Evolutionary conservation across 768 basidiomycete species (phyloP).

Genomic region (Termitomyces sp.): DNA sequence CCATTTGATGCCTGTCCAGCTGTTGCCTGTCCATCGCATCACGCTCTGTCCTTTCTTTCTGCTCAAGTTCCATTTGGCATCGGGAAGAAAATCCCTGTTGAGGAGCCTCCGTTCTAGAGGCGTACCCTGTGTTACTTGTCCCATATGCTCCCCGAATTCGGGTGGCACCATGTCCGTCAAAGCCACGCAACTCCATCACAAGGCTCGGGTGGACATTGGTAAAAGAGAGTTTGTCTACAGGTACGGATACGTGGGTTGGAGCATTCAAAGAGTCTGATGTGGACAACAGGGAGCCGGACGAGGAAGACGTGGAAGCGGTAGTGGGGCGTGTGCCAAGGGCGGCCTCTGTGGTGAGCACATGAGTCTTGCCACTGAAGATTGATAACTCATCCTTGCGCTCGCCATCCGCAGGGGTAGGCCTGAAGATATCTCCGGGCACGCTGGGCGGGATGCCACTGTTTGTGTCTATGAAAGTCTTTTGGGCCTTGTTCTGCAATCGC

Average conservation of each 20-base stretch:
- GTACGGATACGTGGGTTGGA: conserved; percentile 24
- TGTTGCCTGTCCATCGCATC: conserved; percentile 17
- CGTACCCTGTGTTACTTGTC: conserved; percentile 24
- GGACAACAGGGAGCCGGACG: conserved; percentile 3
- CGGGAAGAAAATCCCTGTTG: neutral
- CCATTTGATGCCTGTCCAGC: conserved; percentile 16
- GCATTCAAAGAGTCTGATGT: conserved; percentile 15
- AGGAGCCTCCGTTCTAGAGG: conserved; percentile 15
- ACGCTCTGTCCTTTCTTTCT: conserved; percentile 23
- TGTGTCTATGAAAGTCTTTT: conserved; percentile 41
- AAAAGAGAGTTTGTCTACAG: conserved; percentile 32
- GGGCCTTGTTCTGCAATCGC: conserved; percentile 57
- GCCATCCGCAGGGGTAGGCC: conserved; percentile 33
- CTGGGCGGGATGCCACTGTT: conserved; percentile 39
- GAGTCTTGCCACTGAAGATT: conserved; percentile 73
- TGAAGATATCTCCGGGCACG: conserved; percentile 55
- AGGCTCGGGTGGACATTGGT: conserved; percentile 50
- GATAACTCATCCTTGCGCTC: conserved; percentile 63
- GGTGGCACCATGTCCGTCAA: conserved; percentile 46
- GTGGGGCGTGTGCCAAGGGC: conserved; percentile 1
- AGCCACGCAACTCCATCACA: conserved; percentile 48
- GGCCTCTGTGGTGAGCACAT: conserved; percentile 49
- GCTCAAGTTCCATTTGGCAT: conserved; percentile 9
- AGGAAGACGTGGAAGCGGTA: conserved; percentile 10
- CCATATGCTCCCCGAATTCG: conserved; percentile 45